These are phyloP conservation scores for Letharia lupina DNA, from an alignment of 495 filamentous ascomycete genomes.

Conservation along the genomic window DNA sequence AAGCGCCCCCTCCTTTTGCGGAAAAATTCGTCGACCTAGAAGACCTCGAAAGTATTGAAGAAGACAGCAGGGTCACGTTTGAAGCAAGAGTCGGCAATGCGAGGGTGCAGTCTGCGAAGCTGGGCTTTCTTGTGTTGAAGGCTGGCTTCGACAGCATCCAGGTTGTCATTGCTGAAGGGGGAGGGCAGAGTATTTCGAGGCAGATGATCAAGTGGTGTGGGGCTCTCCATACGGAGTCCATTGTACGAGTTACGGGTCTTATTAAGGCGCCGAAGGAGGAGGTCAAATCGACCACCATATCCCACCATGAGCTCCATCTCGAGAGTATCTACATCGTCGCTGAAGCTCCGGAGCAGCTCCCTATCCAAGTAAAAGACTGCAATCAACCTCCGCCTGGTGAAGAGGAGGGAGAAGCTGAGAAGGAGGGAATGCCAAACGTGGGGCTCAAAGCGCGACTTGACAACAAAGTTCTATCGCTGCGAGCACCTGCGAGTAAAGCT, in stretches of 20 bases:
- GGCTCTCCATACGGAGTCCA: slow-evolving; percentile 67
- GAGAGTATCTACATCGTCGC: slow-evolving; percentile 69
- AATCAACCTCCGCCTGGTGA: slow-evolving; percentile 40
- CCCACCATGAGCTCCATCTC: slow-evolving; percentile 70
- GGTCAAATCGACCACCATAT: slow-evolving; percentile 69
- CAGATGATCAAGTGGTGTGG: slow-evolving; percentile 90
- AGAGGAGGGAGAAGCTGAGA: slow-evolving; percentile 39
- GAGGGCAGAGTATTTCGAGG: slow-evolving; percentile 38
- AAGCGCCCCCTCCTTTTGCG: background rate
- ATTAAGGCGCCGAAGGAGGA: slow-evolving; percentile 66
- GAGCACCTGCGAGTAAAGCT: slow-evolving; percentile 78
- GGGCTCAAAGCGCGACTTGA: slow-evolving; percentile 69
- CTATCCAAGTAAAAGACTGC: slow-evolving; percentile 62
- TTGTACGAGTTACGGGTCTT: slow-evolving; percentile 69
- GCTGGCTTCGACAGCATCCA: slow-evolving; percentile 77
- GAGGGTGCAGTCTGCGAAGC: slow-evolving; percentile 79
- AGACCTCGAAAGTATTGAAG: slow-evolving; percentile 45
- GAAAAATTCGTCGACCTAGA: slow-evolving; percentile 40
- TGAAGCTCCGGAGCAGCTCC: slow-evolving; percentile 54
- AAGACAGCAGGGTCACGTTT: slow-evolving; percentile 69
- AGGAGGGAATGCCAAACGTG: slow-evolving; percentile 52
- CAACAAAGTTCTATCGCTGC: slow-evolving; percentile 85
- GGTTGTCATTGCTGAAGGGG: slow-evolving; percentile 57
- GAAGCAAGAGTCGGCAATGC: slow-evolving; percentile 82
- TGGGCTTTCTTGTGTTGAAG: slow-evolving; percentile 84